Conservation (phyloP, 148 eudicot species). For the Mesembryanthemum crystallinum region DNA sequence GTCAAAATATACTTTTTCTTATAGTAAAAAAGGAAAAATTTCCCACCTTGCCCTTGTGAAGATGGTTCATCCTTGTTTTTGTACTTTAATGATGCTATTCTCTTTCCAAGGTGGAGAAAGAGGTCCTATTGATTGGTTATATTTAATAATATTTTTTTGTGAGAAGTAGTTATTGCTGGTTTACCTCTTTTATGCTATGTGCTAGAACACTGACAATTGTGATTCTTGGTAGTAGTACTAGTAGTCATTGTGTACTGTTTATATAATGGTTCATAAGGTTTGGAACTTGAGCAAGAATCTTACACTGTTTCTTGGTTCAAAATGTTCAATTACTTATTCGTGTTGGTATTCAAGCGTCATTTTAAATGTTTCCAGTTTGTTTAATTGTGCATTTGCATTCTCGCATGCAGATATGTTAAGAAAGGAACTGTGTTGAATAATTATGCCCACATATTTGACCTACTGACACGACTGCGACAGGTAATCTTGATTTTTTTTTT, state of each 20-base stretch:
- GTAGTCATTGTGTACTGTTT: background rate
- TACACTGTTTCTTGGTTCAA: background rate
- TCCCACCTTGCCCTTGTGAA: too few species aligned
- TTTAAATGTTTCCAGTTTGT: background rate
- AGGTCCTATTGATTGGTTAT: too few species aligned
- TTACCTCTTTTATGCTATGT: background rate
- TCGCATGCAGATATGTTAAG: constrained; percentile 60
- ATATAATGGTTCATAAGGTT: background rate
- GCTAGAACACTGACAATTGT: background rate
- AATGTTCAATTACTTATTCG: background rate
- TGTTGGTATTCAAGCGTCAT: background rate
- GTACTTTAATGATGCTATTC: too few species aligned
- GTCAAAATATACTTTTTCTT: too few species aligned
- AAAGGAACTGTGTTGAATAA: constrained; percentile 76
- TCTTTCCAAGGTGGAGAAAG: too few species aligned
- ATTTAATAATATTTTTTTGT: too few species aligned
- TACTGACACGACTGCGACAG: constrained; percentile 88
- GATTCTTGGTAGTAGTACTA: background rate
- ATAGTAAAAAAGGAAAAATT: too few species aligned
- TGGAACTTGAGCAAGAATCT: background rate
- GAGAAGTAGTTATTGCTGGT: too few species aligned
- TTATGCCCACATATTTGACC: constrained; percentile 92
- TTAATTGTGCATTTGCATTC: background rate
- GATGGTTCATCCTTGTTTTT: too few species aligned
- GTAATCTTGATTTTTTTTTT: constrained; percentile 35